phyloP scores from a whole-genome alignment of 495 filamentous ascomycete genomes.

The Penicillium argentinense region DNA sequence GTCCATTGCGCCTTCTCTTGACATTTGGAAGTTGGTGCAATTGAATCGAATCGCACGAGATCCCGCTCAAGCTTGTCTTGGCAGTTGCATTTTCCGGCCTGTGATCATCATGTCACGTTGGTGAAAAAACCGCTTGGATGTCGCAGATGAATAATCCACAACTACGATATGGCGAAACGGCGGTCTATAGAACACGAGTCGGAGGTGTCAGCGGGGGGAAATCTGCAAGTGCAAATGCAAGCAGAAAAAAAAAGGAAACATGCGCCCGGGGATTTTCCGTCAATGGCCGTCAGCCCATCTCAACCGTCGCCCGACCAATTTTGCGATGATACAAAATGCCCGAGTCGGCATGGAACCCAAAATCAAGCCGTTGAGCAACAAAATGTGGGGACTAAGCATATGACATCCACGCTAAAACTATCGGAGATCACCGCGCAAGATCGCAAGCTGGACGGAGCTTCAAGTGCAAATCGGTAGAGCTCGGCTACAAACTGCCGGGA shows the following conservation, averaged over 20 bases:
- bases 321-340: no score
- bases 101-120: no score
- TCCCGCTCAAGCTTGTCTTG: no score
- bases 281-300: neutral
- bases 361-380: neutral
- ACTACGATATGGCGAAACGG: no score
- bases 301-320: no score
- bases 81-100: no score
- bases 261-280: neutral
- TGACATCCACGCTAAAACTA: no score
- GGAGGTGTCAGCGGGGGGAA: no score
- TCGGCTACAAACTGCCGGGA: conserved; percentile 27
- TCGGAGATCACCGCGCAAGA: conserved; percentile 13
- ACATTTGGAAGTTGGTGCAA: neutral
- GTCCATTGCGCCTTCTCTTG: neutral
- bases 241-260: neutral
- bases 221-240: neutral
- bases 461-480: conserved; percentile 24
- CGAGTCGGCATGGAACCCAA: neutral
- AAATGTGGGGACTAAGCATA: neutral
- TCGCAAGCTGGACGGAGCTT: neutral
- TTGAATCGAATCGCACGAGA: no score
- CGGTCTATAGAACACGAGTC: no score
- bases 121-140: no score
- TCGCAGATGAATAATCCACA: no score